Percentiles rank a stretch among this genome's conserved stretches.
Evolutionary conservation across 148 eudicot genomes (phyloP).

Genomic region (Dianthus caryophyllus): DNA sequence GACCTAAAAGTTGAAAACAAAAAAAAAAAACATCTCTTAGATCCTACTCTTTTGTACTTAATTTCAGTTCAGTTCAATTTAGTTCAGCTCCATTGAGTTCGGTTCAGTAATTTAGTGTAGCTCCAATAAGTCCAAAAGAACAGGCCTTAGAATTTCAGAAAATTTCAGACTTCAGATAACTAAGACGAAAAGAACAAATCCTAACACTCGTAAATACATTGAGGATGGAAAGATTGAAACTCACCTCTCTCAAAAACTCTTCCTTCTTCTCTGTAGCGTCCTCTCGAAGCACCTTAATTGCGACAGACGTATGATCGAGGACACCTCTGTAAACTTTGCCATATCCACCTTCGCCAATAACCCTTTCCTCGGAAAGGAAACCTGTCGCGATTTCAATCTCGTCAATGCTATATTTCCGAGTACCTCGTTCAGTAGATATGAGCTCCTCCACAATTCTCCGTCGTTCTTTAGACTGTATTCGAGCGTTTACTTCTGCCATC

Average conservation of each 20-base stretch:
- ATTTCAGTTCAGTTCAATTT: too few relatives aligned
- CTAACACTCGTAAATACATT: too few relatives aligned
- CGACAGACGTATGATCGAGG: constrained; percentile 74
- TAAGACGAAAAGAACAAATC: too few relatives aligned
- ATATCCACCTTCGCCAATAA: constrained; percentile 79
- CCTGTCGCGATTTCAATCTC: constrained; percentile 63
- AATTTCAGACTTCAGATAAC: too few relatives aligned
- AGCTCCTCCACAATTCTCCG: constrained; percentile 50
- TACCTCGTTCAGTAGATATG: constrained; percentile 47
- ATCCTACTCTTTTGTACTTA: too few relatives aligned
- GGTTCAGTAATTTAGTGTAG: too few relatives aligned
- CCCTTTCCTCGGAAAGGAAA: constrained; percentile 44
- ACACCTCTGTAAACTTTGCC: constrained; percentile 70
- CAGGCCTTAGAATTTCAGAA: too few relatives aligned
- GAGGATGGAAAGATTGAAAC: neutral
- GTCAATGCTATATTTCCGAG: constrained; percentile 46
- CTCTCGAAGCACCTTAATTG: constrained; percentile 66
- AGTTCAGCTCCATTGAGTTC: too few relatives aligned
- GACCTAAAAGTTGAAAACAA: constrained; percentile 29
- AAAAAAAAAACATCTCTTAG: too few relatives aligned
- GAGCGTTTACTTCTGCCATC: constrained; percentile 54
- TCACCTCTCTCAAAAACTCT: constrained; percentile 71
- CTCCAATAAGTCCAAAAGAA: too few relatives aligned
- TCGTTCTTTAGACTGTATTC: constrained; percentile 51
- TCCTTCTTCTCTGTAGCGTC: constrained; percentile 61